A percentile compares a stretch with the other conserved stretches of the same genome.
These are phyloP conservation scores for Myochromella boudieri DNA, from an alignment of 768 basidiomycete genomes.

Conservation along the genomic window DNA sequence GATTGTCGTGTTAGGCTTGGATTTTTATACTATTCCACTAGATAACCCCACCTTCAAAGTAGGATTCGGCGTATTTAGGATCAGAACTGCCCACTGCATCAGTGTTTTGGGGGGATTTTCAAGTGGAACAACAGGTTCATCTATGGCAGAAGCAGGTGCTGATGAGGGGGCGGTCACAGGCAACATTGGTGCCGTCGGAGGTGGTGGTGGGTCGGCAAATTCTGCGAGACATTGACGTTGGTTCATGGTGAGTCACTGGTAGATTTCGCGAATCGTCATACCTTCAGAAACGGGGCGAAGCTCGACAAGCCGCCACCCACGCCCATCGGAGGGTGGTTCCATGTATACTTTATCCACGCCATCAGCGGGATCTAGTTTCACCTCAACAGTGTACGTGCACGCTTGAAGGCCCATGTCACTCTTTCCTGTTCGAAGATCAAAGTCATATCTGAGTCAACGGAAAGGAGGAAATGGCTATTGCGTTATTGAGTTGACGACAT, in stretches of 20 bases:
- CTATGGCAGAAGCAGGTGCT: slow-evolving; percentile 14
- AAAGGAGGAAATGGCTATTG: background rate
- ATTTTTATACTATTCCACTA: background rate
- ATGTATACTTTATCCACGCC: slow-evolving; percentile 54
- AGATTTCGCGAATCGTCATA: slow-evolving; percentile 20
- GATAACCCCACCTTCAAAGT: slow-evolving; percentile 47
- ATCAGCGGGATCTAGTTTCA: slow-evolving; percentile 38
- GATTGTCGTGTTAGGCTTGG: background rate
- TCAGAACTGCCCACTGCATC: slow-evolving; percentile 76
- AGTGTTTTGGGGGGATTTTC: slow-evolving; percentile 59
- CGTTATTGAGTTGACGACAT: background rate
- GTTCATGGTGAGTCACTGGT: background rate
- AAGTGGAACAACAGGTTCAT: slow-evolving; percentile 51
- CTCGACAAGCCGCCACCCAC: slow-evolving; percentile 64
- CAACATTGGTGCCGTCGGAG: slow-evolving; percentile 18
- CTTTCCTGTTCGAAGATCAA: slow-evolving; percentile 66
- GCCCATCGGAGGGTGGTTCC: slow-evolving; percentile 53
- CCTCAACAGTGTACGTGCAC: slow-evolving; percentile 63
- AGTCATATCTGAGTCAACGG: slow-evolving; percentile 61
- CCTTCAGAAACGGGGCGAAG: slow-evolving; percentile 75
- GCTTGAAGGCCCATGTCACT: slow-evolving; percentile 69
- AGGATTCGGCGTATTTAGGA: slow-evolving; percentile 74
- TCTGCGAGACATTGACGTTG: slow-evolving; percentile 26
- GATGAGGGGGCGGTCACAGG: slow-evolving; percentile 13
- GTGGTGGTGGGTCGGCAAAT: slow-evolving; percentile 68